These are phyloP conservation scores for Pouteria campechiana DNA, from an alignment of 179 eudicot genomes.

Conservation along the genomic window DNA sequence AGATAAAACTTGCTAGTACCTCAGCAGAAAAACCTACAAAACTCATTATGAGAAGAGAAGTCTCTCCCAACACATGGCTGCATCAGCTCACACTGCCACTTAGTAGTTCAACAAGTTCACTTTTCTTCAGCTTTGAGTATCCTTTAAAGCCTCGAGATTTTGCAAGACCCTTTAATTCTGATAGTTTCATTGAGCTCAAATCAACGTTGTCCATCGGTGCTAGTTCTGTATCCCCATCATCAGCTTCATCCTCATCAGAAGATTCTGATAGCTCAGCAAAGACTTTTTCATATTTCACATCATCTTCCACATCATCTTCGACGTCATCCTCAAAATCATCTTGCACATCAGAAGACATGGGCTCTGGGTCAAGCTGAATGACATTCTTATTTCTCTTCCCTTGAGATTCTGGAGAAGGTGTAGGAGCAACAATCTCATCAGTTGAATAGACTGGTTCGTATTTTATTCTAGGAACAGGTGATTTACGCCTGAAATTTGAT, in stretches of 20 bases:
- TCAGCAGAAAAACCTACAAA: no score
- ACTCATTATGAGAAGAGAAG: no score
- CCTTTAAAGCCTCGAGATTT: slow-evolving; percentile 50
- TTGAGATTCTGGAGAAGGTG: slow-evolving; percentile 11
- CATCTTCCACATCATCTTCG: no score
- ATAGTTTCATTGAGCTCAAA: slow-evolving; percentile 55
- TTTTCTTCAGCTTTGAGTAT: slow-evolving; percentile 55
- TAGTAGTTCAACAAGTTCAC: slow-evolving; percentile 39
- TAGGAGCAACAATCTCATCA: slow-evolving; percentile 15
- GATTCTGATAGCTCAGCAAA: slow-evolving; percentile 36
- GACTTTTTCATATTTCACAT: no score
- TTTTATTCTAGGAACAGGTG: slow-evolving; percentile 61
- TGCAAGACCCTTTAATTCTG: slow-evolving; percentile 65
- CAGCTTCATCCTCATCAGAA: slow-evolving; percentile 22
- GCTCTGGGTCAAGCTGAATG: slow-evolving; percentile 19
- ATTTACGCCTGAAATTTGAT: slow-evolving; percentile 66
- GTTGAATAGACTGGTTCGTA: slow-evolving; percentile 33
- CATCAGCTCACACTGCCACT: no score
- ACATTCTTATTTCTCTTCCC: slow-evolving; percentile 17
- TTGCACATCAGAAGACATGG: slow-evolving; percentile 19
- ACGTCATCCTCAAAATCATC: no score
- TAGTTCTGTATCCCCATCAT: slow-evolving; percentile 27
- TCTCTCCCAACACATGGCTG: no score
- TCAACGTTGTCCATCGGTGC: slow-evolving; percentile 14
- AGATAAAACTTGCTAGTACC: no score